These are phyloP conservation scores for Astrothelium subdiscretum DNA, from an alignment of 495 filamentous ascomycete genomes.

Conservation along the genomic window DNA sequence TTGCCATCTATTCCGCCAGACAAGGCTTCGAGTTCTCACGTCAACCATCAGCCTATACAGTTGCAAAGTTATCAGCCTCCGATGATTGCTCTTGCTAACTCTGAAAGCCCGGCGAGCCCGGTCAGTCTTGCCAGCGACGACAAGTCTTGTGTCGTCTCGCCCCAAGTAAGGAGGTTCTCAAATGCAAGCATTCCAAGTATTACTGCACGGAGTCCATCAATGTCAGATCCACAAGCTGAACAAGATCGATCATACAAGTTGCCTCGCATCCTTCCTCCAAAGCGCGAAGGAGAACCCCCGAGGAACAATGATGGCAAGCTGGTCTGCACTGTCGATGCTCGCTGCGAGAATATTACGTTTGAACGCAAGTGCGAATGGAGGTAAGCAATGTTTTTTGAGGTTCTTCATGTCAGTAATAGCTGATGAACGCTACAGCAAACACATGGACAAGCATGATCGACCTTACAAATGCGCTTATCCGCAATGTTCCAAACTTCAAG, in stretches of 20 bases:
- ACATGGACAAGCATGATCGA: constrained; percentile 94
- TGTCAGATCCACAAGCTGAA: constrained; percentile 8
- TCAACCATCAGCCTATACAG: background rate
- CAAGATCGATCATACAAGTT: background rate
- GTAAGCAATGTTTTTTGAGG: constrained; percentile 41
- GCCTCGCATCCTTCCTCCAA: constrained; percentile 2
- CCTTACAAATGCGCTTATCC: constrained; percentile 71
- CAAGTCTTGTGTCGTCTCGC: background rate
- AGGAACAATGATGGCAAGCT: constrained; percentile 58
- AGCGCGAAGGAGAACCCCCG: constrained; percentile 40
- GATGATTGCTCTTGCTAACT: background rate
- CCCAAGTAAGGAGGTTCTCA: background rate
- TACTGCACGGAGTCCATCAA: constrained; percentile 6
- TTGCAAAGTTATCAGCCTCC: background rate
- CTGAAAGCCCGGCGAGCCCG: constrained; percentile 3
- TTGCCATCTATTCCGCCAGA: background rate
- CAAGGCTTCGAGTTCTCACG: background rate
- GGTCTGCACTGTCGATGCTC: constrained; percentile 48
- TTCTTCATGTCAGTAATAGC: background rate
- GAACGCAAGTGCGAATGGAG: constrained; percentile 83
- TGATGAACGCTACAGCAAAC: constrained; percentile 47
- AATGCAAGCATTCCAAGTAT: constrained; percentile 3
- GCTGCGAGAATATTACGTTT: constrained; percentile 53
- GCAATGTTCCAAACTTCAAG: constrained; percentile 76
- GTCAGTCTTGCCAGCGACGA: constrained; percentile 4